phyloP scores from a whole-genome alignment of 2,329 filamentous ascomycete species.

The Colletotrichum sp. region DNA sequence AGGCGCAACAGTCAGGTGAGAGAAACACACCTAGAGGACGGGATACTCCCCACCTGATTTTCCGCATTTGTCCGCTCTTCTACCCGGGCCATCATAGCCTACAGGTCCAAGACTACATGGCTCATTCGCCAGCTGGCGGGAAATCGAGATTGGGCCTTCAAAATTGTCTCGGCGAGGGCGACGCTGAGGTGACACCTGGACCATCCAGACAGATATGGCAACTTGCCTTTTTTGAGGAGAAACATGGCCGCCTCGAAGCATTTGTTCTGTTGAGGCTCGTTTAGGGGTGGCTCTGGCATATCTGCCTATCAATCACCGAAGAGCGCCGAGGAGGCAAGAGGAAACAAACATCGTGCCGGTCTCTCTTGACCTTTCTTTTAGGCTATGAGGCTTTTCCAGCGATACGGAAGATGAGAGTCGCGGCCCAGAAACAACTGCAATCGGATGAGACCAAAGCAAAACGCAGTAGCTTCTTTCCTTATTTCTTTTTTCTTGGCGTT shows the following conservation, averaged over 20 bases:
- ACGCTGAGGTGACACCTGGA: neutral
- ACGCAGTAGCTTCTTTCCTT: neutral
- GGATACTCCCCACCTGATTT: neutral
- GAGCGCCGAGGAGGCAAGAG: constrained; percentile 1
- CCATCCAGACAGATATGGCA: neutral
- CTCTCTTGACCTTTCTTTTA: neutral
- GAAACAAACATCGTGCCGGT: neutral
- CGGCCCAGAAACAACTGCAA: neutral
- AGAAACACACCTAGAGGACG: neutral
- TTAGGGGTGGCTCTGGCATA: neutral
- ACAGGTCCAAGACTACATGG: neutral
- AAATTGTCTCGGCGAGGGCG: neutral
- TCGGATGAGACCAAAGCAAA: neutral
- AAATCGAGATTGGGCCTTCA: neutral
- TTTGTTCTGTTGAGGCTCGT: neutral
- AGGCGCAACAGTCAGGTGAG: neutral
- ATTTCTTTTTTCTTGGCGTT: neutral
- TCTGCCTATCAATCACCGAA: neutral
- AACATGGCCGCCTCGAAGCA: neutral
- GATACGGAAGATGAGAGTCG: neutral
- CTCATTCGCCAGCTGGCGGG: neutral
- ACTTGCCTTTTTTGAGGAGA: neutral
- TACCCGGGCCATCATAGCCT: neutral
- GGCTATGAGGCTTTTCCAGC: neutral
- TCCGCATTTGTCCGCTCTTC: neutral